These are phyloP conservation scores for Dichotomocladium elegans DNA, from an alignment of 371 early-diverging fungal genomes.

Conservation along the genomic window DNA sequence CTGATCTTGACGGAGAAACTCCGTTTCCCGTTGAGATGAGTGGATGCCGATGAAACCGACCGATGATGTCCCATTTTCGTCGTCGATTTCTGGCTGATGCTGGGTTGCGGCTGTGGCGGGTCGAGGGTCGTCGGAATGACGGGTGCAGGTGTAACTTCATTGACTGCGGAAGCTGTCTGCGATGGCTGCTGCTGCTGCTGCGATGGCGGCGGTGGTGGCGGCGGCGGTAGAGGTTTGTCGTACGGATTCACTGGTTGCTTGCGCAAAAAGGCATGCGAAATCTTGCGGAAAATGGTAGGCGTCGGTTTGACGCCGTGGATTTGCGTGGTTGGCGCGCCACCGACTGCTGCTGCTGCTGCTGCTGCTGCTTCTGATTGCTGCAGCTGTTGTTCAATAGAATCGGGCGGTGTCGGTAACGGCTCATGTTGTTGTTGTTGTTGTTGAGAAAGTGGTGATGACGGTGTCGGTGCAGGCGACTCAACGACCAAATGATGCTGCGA, in stretches of 20 bases:
- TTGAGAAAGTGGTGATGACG: background rate
- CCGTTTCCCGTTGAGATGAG: background rate
- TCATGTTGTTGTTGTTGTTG: constrained; percentile 2
- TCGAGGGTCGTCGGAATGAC: background rate
- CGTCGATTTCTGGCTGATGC: background rate
- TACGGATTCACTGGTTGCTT: background rate
- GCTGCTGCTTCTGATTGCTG: background rate
- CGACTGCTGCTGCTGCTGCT: background rate
- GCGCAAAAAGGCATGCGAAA: constrained; percentile 15
- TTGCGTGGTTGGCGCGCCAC: too few relatives aligned
- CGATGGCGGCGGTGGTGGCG: constrained; percentile 7
- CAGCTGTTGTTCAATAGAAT: background rate
- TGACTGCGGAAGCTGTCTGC: background rate
- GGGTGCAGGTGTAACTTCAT: constrained; percentile 2
- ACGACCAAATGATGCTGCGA: constrained; percentile 32
- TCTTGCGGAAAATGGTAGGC: constrained; percentile 12
- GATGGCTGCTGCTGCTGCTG: background rate
- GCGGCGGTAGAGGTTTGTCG: constrained; percentile 7
- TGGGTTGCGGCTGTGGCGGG: background rate
- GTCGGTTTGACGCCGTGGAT: too few relatives aligned
- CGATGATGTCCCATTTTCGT: constrained; percentile 2
- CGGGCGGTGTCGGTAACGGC: background rate
- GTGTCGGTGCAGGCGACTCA: background rate
- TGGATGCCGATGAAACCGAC: constrained; percentile 3
- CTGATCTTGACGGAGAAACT: constrained; percentile 7